Conservation (phyloP, 1,284 basidiomycete species). For the Boletus mariae region DNA sequence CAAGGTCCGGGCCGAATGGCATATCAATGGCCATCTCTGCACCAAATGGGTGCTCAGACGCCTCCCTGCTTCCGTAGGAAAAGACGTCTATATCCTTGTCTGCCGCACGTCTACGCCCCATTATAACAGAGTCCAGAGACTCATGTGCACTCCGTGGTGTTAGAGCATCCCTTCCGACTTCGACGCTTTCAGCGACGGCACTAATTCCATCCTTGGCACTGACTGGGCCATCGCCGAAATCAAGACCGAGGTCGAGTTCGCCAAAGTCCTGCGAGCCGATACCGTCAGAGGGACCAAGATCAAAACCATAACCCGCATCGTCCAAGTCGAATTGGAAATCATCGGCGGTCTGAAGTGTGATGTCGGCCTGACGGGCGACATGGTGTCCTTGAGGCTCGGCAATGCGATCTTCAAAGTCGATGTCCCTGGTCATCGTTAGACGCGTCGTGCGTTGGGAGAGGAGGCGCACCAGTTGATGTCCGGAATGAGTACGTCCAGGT, state of each 20-base stretch:
- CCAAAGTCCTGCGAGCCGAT: constrained; percentile 84
- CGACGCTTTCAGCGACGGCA: constrained; percentile 58
- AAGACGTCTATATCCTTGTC: constrained; percentile 55
- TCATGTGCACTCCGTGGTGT: constrained; percentile 43
- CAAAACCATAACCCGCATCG: constrained; percentile 58
- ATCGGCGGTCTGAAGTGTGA: constrained; percentile 71
- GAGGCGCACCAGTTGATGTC: constrained; percentile 70
- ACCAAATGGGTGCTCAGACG: constrained; percentile 62
- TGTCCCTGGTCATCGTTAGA: constrained; percentile 50
- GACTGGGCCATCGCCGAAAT: constrained; percentile 58
- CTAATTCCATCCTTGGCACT: constrained; percentile 43
- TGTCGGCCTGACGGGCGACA: constrained; percentile 79
- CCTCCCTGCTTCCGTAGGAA: constrained; percentile 58
- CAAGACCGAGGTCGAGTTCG: constrained; percentile 68
- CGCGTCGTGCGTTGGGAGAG: background rate
- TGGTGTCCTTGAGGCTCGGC: constrained; percentile 70
- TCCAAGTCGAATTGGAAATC: constrained; percentile 63
- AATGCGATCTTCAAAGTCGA: constrained; percentile 69
- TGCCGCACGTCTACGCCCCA: constrained; percentile 43
- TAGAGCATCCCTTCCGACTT: constrained; percentile 70
- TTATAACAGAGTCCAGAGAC: constrained; percentile 59
- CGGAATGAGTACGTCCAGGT: constrained; percentile 77
- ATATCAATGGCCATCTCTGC: constrained; percentile 59
- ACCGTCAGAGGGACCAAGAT: constrained; percentile 73
- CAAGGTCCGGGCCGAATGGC: constrained; percentile 45